Conservation (phyloP, 106 monocot species). For the Ottelia alismoides region DNA sequence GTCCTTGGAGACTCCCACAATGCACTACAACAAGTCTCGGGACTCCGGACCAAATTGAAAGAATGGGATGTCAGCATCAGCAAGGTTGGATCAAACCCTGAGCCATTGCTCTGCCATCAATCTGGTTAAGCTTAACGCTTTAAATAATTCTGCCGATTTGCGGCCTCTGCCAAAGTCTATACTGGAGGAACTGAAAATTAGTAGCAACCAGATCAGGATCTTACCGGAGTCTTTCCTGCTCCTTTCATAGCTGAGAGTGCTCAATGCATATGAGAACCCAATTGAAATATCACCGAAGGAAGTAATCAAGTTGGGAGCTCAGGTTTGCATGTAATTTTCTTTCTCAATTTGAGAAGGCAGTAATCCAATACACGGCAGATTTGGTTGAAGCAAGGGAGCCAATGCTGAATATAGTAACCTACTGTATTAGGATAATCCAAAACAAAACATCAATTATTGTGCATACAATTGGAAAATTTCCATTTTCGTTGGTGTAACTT, state of each 20-base stretch:
- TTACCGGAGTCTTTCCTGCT: conserved; percentile 70
- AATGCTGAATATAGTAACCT: too few relatives aligned
- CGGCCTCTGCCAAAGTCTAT: conserved; percentile 64
- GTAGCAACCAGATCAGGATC: conserved; percentile 73
- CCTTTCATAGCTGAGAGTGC: conserved; percentile 51
- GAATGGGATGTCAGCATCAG: conserved; percentile 88
- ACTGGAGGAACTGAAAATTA: conserved; percentile 85
- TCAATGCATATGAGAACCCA: conserved; percentile 78
- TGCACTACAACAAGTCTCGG: conserved; percentile 78
- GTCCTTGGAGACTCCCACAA: conserved; percentile 50
- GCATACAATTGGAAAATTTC: too few relatives aligned
- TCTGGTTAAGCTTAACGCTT: conserved; percentile 61
- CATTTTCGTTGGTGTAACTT: too few relatives aligned
- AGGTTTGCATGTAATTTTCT: too few relatives aligned
- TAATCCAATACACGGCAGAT: conserved; percentile 87
- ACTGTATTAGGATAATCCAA: too few relatives aligned
- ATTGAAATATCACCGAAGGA: conserved; percentile 80
- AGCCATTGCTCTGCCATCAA: conserved; percentile 62
- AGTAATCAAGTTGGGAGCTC: conserved; percentile 71
- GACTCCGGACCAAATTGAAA: conserved; percentile 47
- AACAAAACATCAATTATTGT: too few relatives aligned
- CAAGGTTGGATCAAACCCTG: conserved; percentile 74
- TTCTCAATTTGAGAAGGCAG: conserved; percentile 31
- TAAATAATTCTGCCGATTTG: conserved; percentile 84
- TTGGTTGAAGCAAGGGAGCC: conserved; percentile 29